Base-by-base conservation (phyloP, 495 filamentous ascomycete genomes). In the Penicillium tannophilum region DNA sequence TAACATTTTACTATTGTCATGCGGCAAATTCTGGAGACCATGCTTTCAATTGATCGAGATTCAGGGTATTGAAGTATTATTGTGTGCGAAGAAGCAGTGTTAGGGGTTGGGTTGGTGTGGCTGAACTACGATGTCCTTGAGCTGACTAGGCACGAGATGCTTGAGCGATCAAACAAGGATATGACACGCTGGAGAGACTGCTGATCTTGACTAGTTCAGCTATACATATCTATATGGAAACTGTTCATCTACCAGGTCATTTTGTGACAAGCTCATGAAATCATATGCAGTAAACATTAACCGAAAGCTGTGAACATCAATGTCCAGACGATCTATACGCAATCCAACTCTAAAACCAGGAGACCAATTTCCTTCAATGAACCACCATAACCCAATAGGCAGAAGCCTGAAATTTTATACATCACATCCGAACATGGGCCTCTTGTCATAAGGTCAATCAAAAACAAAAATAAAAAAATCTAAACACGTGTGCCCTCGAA, bases 401-500 rank as follows among this genome's bases (percentile, higher is more conserved):
- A 14, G 10, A 36, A 12, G 33, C 33, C 33, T 0, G 4, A n/a
- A 4, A 41, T 41, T 6, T 17, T 41, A 41, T 41, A 16, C 39
- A 17, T 41, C 4, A n/a, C 14, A 17, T n/a, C 16, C 39, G 3
- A 41, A 41, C 39, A 17, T 41, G 33, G 9, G 9, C 14, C 39
- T 41, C 17, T n/a, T 14, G n/a, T 41, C 2, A n/a, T 17, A 7
- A 41, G 16, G 14, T 7, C 39, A 41, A 41, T 17, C 2, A 17
- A 17, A n/a, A 41, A 17, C 39, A 41, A 41, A 12, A 16, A 41
- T 1, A 17, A 41, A 46, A 3, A 48, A n/a, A 17, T 39, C n/a
- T 55, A 63, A 39, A 36, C 60, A 4, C 60, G 55, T 44, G 52
- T 58, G 10, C 63, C 56, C 42, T 60, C 54, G 59, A 75, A 73